Base-by-base conservation (phyloP, 495 filamentous ascomycete species). In the Corynascus novoguineensis region DNA sequence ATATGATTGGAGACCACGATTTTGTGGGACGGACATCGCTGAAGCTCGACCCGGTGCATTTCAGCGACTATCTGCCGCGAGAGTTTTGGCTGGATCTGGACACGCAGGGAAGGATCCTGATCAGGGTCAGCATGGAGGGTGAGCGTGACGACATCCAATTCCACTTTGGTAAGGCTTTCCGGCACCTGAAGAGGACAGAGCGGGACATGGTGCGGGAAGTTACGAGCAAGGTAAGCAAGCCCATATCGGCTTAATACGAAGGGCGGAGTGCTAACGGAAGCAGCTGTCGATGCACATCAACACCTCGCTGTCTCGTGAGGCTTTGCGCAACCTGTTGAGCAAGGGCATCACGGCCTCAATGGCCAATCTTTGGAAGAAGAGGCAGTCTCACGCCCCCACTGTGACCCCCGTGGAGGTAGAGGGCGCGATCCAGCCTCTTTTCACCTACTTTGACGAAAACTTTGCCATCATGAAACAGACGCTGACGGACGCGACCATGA, bases 401-500 rank as follows among this genome's bases (percentile, higher is more conserved):
- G 73, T 90, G 6, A 86, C 87, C 0, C 77, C 83, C 28, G 77
- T 76, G 0, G 90, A 97, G 38, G 79, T 96, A 38, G 85, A 87
- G 60, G 86, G 85, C 59, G 90, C 90, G 4, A 73, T 99, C 10
- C 85, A 85, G 56, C 90, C 92, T 3, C 80, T 99, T n/a, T 95
- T 97, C 62, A 83, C 84, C 53, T 99, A 99, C 68, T 97, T 99
- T 66, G 89, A 97, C 67, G 95, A 97, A 68, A 99, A 99, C 65
- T 99, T 99, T 65, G 92, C 90, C 35, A 97, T 96, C 66, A 93
- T 99, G 89, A 96, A 97, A 72, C 83, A 90, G 69, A 96, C 92
- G 1, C 78, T 99, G 28, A 97, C 95, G 2, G 85, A 87, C 32
- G 83, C 89, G 50, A 92, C 95, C 44, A 96, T 99, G 93, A 81